A percentile compares a stretch with the other conserved stretches of the same genome.
phyloP scores from a whole-genome alignment of 805 yeast species.

The Zygosaccharomyces bailii region DNA sequence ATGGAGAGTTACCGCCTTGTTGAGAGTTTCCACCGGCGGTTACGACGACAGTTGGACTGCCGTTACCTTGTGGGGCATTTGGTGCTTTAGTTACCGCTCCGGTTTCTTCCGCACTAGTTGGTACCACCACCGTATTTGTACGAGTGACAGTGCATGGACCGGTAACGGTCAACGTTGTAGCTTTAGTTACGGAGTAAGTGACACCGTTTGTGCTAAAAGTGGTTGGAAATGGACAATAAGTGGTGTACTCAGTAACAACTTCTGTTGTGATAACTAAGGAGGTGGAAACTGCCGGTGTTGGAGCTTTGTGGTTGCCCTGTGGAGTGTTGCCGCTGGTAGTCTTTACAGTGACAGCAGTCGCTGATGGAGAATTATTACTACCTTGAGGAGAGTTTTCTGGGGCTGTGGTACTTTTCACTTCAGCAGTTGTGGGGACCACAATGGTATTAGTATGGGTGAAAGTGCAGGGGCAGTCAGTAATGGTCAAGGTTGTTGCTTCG shows the following conservation, averaged over 20 bases:
- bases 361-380: neutral
- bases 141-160: slow-evolving; percentile 65
- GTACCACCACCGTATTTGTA: slow-evolving; percentile 25
- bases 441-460: slow-evolving; percentile 28
- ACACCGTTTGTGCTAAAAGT: slow-evolving; percentile 57
- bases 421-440: neutral
- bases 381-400: neutral
- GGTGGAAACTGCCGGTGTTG: neutral
- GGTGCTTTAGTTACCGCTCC: neutral
- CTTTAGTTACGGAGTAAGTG: slow-evolving; percentile 71
- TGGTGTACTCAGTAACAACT: slow-evolving; percentile 68
- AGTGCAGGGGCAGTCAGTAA: slow-evolving; percentile 86
- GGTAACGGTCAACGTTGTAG: slow-evolving; percentile 81
- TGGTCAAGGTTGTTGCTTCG: slow-evolving; percentile 74
- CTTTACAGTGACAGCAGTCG: neutral
- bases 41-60: neutral
- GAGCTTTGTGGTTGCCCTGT: neutral
- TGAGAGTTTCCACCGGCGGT: no score
- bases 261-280: slow-evolving; percentile 25
- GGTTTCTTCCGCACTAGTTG: slow-evolving; percentile 12
- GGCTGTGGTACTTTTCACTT: neutral
- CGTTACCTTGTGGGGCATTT: neutral
- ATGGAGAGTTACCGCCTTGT: no score
- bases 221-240: slow-evolving; percentile 81
- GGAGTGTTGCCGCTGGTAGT: no score